Evolutionary conservation across 73 alveolate genomes (phyloP), one percentile per base, ranked within the genome.

Genomic region (Paramecium caudatum): DNA sequence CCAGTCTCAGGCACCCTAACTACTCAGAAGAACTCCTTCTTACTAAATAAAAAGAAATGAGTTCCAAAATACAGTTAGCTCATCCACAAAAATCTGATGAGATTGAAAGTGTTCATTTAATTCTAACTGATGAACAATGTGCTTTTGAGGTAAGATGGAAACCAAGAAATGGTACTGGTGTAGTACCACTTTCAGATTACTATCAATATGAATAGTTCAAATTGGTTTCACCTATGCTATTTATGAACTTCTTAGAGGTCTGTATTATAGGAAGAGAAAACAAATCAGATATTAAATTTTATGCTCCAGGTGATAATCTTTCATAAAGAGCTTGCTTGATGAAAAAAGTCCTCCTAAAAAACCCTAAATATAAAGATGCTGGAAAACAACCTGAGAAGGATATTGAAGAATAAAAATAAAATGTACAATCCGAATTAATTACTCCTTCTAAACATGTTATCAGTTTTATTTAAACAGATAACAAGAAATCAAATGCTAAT

Each of bases 71-170:
- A 27, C 30, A 43, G 10, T 27, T 37, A 27, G 8, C 80, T 21
- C 30, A 55, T 21, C 80, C 80, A 10, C 17, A 55, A 55, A 55
- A 55, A 23, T 55, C 9, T 5, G 80, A 55, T 55, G 80, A 55
- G 30, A 55, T 55, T 19, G 80, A 55, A 12, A 55, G 80, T 55
- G 80, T 55, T 0, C 80, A 55, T 55, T 23, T 55, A 8, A 23
- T 55, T 37, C 30, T 55, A 55, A 55, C 80, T 8, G 30, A 55
- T 55, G 80, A 55, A 21, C 46, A 55, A 9, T 55, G 80, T 21
- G 80, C 30, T 10, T 55, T 55, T 55, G 80, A 55, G n/a, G 80
- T 55, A 12, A 55, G 30, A 55, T 55, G 80, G 80, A 55, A 55
- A 55, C 80, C 80, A 3, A 55, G 80, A 55, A n/a, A n/a, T n/a